phyloP scores from a whole-genome alignment of 768 basidiomycete species.

The Boletus pseudo-olivaceus region DNA sequence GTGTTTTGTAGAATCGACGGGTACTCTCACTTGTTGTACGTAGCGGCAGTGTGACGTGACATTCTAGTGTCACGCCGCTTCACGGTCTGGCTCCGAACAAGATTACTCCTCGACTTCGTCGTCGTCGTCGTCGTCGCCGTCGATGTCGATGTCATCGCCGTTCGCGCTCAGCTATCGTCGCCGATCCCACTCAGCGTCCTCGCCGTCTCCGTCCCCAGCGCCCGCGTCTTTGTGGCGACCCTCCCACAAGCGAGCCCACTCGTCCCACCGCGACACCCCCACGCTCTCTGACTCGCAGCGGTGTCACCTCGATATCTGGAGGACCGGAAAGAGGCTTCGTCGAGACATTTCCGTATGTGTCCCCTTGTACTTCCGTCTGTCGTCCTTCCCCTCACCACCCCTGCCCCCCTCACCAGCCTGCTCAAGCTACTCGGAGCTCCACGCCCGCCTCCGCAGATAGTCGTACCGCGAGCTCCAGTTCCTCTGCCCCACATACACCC shows the following conservation, averaged over 20 bases:
- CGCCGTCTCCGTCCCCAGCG: constrained; percentile 34
- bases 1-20: constrained; percentile 19
- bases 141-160: constrained; percentile 34
- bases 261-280: constrained; percentile 36
- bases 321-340: constrained; percentile 53
- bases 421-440: constrained; percentile 26
- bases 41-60: constrained; percentile 25
- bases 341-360: constrained; percentile 44
- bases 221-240: constrained; percentile 39
- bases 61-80: constrained; percentile 11
- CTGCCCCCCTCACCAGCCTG: constrained; percentile 9
- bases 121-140: neutral
- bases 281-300: constrained; percentile 39
- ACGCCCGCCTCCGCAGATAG: constrained; percentile 31
- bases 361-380: neutral
- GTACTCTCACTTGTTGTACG: constrained; percentile 19
- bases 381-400: constrained; percentile 5
- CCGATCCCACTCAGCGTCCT: constrained; percentile 51
- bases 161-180: constrained; percentile 40
- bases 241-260: constrained; percentile 49
- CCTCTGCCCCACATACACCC: constrained; percentile 32
- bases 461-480: constrained; percentile 19
- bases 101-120: constrained; percentile 6
- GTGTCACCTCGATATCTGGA: constrained; percentile 53
- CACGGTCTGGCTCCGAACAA: constrained; percentile 13